Percentiles rank a stretch among this genome's conserved stretches.
phyloP scores from a whole-genome alignment of 106 monocot genomes.

The Dendrobium huoshanense region DNA sequence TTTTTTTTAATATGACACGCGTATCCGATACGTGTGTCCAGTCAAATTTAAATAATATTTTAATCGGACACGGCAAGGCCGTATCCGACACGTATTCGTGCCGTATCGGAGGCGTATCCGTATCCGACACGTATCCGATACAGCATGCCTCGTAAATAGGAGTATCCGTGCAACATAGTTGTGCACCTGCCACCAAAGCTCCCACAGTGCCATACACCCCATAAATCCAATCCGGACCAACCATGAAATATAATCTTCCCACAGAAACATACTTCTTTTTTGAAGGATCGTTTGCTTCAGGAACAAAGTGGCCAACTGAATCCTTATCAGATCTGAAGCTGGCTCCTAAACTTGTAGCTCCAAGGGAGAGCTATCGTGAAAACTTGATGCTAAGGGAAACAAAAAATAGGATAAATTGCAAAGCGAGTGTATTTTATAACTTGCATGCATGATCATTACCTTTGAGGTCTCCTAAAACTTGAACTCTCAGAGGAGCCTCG shows the following conservation, averaged over 20 bases:
- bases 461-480: conserved; percentile 29
- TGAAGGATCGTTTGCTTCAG: conserved; percentile 26
- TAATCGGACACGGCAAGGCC: no score
- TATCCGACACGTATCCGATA: no score
- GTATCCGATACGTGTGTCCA: no score
- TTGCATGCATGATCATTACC: conserved; percentile 26
- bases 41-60: no score
- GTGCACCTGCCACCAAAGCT: conserved; percentile 68
- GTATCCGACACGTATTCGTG: no score
- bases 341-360: conserved; percentile 53
- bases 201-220: conserved; percentile 68
- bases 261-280: conserved; percentile 52
- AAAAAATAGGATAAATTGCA: neutral
- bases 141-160: no score
- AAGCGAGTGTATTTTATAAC: neutral
- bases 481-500: conserved; percentile 23
- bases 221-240: conserved; percentile 72
- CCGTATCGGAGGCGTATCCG: no score
- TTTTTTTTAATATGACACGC: no score
- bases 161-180: no score
- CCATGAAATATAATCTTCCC: conserved; percentile 76
- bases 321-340: conserved; percentile 86
- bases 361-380: conserved; percentile 56
- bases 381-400: conserved; percentile 42
- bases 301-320: conserved; percentile 34